These are phyloP conservation scores for Yamadazyma mexicana DNA, from an alignment of 1,139 yeast genomes.

Conservation along the genomic window DNA sequence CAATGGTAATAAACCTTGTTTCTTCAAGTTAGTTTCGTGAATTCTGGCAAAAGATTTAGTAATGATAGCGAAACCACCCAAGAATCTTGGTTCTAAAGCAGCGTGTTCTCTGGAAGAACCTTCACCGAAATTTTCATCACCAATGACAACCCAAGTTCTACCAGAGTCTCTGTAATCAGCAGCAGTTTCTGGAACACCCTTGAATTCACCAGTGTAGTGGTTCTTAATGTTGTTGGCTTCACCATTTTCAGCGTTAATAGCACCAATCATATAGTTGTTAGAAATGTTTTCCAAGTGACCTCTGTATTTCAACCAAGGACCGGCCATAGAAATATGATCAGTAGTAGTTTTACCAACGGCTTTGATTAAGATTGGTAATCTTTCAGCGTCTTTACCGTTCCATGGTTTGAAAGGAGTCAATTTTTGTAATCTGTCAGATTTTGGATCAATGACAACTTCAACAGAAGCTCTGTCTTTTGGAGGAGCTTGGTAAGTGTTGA, in stretches of 20 bases:
- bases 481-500: constrained; percentile 97
- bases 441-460: constrained; percentile 76
- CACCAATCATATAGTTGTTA: constrained; percentile 99
- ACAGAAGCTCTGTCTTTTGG: constrained; percentile 83
- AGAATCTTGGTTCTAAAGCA: constrained; percentile 98
- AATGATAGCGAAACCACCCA: constrained; percentile 96
- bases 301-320: constrained; percentile 99
- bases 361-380: constrained; percentile 93
- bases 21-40: constrained; percentile 78
- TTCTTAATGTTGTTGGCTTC: constrained; percentile 92
- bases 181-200: constrained; percentile 96
- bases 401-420: constrained; percentile 60
- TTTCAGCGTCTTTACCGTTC: constrained; percentile 93
- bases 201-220: constrained; percentile 88
- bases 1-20: constrained; percentile 97
- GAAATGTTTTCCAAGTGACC: constrained; percentile 99
- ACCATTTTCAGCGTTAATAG: constrained; percentile 93
- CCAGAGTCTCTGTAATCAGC: constrained; percentile 92
- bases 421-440: constrained; percentile 61
- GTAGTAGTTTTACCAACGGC: constrained; percentile 98
- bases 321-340: constrained; percentile 99
- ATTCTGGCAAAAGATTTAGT: constrained; percentile 98
- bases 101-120: constrained; percentile 99
- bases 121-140: constrained; percentile 99
- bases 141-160: constrained; percentile 94